Percentiles rank a stretch among this genome's conserved stretches.
These are phyloP conservation scores for Nymphaea colorata DNA, from an alignment of 164 flowering plant genomes.

Conservation along the genomic window DNA sequence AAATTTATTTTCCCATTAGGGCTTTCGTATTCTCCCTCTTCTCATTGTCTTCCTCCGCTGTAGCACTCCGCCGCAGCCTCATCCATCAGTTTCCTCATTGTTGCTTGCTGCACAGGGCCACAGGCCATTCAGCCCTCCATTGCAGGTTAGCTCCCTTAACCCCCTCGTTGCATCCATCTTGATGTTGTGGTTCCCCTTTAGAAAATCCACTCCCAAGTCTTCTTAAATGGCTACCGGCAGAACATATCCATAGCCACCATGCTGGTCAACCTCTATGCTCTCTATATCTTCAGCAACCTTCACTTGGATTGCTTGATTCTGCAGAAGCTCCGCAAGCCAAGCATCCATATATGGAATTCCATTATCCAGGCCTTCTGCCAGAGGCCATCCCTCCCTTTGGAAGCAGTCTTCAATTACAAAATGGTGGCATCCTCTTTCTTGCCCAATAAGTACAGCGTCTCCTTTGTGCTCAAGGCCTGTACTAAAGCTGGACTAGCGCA, in stretches of 20 bases:
- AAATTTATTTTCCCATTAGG: too few relatives aligned
- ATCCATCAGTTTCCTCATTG: too few relatives aligned
- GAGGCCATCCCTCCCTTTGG: slow-evolving; percentile 16
- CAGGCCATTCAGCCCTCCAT: too few relatives aligned
- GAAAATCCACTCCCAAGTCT: slow-evolving; percentile 3
- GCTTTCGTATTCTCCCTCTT: too few relatives aligned
- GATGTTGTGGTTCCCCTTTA: too few relatives aligned
- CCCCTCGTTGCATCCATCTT: too few relatives aligned
- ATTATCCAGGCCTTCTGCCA: slow-evolving; percentile 10
- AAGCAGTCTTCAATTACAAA: slow-evolving; percentile 31
- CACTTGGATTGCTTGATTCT: slow-evolving; percentile 2
- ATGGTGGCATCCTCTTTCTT: slow-evolving; percentile 17
- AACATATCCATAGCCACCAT: background rate
- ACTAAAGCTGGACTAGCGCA: slow-evolving; percentile 25
- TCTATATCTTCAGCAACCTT: slow-evolving; percentile 2
- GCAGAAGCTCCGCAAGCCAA: slow-evolving; percentile 1
- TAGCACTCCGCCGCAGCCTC: too few relatives aligned
- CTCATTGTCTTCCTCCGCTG: too few relatives aligned
- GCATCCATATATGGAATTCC: slow-evolving; percentile 5
- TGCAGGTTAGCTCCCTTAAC: too few relatives aligned
- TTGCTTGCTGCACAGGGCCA: too few relatives aligned
- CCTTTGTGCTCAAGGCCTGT: slow-evolving; percentile 47
- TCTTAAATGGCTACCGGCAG: background rate
- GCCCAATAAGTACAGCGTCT: slow-evolving; percentile 33
- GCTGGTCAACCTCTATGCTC: slow-evolving; percentile 5